Percentiles rank a stretch among this genome's conserved stretches.
Evolutionary conservation across 2,329 filamentous ascomycete genomes (phyloP).

Genomic region (Neonectria ditissima): DNA sequence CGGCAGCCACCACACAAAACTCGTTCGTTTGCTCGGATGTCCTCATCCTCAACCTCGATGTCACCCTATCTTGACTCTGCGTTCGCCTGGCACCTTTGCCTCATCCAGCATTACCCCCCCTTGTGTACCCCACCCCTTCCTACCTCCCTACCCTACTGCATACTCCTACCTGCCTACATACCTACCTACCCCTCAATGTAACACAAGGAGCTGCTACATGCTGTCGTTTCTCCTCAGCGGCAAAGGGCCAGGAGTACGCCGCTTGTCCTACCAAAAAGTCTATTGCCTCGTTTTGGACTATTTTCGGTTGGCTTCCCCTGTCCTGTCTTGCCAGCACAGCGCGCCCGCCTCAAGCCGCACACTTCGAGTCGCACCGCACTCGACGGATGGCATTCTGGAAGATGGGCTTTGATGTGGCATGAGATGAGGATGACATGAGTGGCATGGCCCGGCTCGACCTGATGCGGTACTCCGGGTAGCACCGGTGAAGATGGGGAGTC

Average conservation of each 20-base stretch:
- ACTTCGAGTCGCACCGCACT: background rate
- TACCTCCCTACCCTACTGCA: background rate
- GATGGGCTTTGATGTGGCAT: slow-evolving; percentile 28
- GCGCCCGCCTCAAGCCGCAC: background rate
- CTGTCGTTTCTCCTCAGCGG: slow-evolving; percentile 9
- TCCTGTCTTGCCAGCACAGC: background rate
- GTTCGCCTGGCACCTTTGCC: slow-evolving; percentile 16
- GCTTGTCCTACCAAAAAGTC: slow-evolving; percentile 11
- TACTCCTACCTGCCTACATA: no score
- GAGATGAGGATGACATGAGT: slow-evolving; percentile 37
- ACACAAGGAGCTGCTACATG: background rate
- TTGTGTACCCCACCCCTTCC: slow-evolving; percentile 14
- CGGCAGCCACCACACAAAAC: slow-evolving; percentile 13
- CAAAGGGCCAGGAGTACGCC: slow-evolving; percentile 3
- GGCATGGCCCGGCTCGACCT: slow-evolving; percentile 8
- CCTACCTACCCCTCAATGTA: slow-evolving; percentile 19
- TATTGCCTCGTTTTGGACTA: slow-evolving; percentile 1
- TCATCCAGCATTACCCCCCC: slow-evolving; percentile 15
- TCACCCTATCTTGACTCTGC: slow-evolving; percentile 28
- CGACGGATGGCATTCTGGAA: background rate
- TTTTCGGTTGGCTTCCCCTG: background rate
- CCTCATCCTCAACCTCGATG: slow-evolving; percentile 31
- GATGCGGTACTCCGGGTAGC: background rate
- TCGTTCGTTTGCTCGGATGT: slow-evolving; percentile 21
- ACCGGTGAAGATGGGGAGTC: slow-evolving; percentile 3